Conservation (phyloP, 257 asterid genomes). For the Lavandula angustifolia region DNA sequence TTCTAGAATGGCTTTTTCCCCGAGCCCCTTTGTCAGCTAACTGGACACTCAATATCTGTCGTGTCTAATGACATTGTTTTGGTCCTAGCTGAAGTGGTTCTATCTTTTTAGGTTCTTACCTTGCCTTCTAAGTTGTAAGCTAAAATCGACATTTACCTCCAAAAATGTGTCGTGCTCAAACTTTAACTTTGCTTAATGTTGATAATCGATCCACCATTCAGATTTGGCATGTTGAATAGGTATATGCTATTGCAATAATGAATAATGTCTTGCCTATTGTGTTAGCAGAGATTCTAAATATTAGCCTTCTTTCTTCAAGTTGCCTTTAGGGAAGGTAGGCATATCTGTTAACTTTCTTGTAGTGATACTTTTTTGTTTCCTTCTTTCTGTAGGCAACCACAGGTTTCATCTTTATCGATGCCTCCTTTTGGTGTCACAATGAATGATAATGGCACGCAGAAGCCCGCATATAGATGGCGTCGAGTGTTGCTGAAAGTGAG, state of each 20-base stretch:
- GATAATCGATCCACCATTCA: conserved; percentile 10
- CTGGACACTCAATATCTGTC: neutral
- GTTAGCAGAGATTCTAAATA: neutral
- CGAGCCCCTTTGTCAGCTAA: neutral
- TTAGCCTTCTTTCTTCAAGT: conserved; percentile 8
- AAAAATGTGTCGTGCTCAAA: neutral
- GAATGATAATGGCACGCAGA: conserved; percentile 50
- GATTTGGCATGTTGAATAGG: neutral
- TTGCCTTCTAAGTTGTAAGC: conserved; percentile 6
- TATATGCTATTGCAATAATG: no score
- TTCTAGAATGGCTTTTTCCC: conserved; percentile 1
- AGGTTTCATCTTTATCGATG: conserved; percentile 45
- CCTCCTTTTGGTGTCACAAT: conserved; percentile 56
- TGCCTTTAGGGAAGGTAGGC: conserved; percentile 1
- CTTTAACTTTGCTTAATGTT: neutral
- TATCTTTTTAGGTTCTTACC: neutral
- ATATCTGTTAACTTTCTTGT: conserved; percentile 7
- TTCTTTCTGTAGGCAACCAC: conserved; percentile 47
- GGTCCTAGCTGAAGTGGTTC: conserved; percentile 1
- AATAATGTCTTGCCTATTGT: neutral
- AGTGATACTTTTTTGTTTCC: neutral
- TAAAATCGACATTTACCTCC: conserved; percentile 11
- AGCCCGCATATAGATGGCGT: conserved; percentile 72
- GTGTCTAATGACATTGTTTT: neutral
- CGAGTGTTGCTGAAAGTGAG: conserved; percentile 98